phyloP scores from a whole-genome alignment of 2,329 filamentous ascomycete genomes.

The Cryphonectria parasitica region DNA sequence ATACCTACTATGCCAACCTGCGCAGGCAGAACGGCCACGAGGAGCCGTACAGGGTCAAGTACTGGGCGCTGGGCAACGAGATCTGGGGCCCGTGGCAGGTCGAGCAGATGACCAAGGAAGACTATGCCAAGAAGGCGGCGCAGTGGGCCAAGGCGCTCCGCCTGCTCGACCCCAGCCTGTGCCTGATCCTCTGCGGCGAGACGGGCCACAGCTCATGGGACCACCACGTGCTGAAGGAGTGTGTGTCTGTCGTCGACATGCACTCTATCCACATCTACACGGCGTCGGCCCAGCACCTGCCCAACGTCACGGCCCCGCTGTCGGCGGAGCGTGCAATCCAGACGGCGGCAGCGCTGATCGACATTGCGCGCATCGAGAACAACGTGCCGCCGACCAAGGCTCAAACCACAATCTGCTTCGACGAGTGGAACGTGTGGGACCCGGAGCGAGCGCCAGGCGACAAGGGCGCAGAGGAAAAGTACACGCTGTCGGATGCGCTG shows the following conservation, averaged over 20 bases:
- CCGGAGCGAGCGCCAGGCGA: conserved; percentile 72
- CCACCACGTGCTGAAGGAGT: conserved; percentile 72
- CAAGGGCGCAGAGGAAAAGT: conserved; percentile 72
- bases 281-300: conserved; percentile 53
- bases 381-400: conserved; percentile 61
- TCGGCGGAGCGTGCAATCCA: conserved; percentile 76
- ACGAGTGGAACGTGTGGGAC: conserved; percentile 87
- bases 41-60: conserved; percentile 80
- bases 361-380: conserved; percentile 74
- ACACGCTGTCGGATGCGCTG: conserved; percentile 75
- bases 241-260: conserved; percentile 72
- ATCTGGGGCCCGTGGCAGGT: conserved; percentile 71
- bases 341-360: conserved; percentile 69
- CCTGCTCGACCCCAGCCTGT: conserved; percentile 69
- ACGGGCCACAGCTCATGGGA: conserved; percentile 74
- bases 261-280: conserved; percentile 83
- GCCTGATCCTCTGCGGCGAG: conserved; percentile 75
- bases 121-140: conserved; percentile 69
- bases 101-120: conserved; percentile 69
- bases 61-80: conserved; percentile 85
- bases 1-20: conserved; percentile 82
- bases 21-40: conserved; percentile 74
- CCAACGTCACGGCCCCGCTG: conserved; percentile 64
- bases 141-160: conserved; percentile 76
- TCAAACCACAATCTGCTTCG: conserved; percentile 75